phyloP scores from a whole-genome alignment of 176 grass and related monocot genomes.

The Bromus sterilis region DNA sequence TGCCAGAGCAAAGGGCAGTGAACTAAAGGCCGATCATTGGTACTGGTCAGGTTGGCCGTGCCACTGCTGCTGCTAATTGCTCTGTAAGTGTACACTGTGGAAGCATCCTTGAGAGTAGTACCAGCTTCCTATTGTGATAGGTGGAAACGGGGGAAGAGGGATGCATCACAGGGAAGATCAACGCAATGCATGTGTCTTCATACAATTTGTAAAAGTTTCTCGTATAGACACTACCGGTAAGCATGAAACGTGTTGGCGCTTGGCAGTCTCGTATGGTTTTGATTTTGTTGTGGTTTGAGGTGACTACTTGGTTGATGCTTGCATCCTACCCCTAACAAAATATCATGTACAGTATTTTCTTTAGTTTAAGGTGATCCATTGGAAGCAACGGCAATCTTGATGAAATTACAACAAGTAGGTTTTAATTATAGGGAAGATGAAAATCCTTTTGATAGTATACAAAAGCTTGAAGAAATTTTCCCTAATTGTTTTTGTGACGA shows the following conservation, averaged over 20 bases:
- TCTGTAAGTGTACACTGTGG: slow-evolving; percentile 11
- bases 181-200: not conserved
- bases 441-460: too few species aligned
- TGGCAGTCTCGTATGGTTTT: not conserved
- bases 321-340: too few species aligned
- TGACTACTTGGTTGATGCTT: not conserved
- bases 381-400: too few species aligned
- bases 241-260: not conserved
- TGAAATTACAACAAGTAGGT: too few species aligned
- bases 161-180: not conserved
- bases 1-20: slow-evolving; percentile 37
- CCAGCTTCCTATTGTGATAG: not conserved
- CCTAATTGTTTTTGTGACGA: too few species aligned
- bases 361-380: too few species aligned
- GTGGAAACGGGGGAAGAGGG: not conserved
- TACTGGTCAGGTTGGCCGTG: not conserved
- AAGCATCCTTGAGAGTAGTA: not conserved
- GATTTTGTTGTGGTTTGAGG: not conserved
- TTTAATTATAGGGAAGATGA: too few species aligned
- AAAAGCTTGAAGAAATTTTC: too few species aligned
- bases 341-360: too few species aligned
- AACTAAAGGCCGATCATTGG: not conserved
- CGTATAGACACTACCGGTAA: not conserved
- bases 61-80: not conserved
- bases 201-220: not conserved